These are phyloP conservation scores for Lyophyllum semitale DNA, from an alignment of 768 basidiomycete species.

Conservation along the genomic window DNA sequence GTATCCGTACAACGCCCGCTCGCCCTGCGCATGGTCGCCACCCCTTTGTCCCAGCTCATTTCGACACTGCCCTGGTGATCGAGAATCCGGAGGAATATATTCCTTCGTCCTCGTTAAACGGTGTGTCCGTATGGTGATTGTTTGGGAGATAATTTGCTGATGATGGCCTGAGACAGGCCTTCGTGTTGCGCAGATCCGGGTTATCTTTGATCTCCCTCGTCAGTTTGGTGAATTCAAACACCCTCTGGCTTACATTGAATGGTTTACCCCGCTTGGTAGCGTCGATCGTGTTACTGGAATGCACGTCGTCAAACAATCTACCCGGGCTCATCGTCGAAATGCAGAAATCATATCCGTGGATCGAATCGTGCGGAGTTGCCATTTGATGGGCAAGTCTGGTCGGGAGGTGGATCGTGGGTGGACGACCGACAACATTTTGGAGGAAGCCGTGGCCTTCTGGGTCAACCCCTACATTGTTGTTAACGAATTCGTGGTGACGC, in stretches of 20 bases:
- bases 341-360: neutral
- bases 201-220: conserved; percentile 16
- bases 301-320: neutral
- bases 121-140: neutral
- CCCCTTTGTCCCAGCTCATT: neutral
- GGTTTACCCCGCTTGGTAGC: conserved; percentile 23
- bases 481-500: neutral
- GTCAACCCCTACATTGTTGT: neutral
- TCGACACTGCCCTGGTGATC: conserved; percentile 12
- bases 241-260: conserved; percentile 25
- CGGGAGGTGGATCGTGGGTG: neutral
- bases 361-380: neutral
- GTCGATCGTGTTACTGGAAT: conserved; percentile 10
- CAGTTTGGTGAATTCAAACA: conserved; percentile 10
- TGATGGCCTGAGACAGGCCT: conserved; percentile 11
- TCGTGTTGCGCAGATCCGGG: conserved; percentile 20
- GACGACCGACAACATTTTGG: conserved; percentile 1
- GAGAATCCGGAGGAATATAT: conserved; percentile 5
- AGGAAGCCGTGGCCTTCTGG: conserved; percentile 2
- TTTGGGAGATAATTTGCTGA: neutral
- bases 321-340: neutral
- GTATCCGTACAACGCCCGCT: conserved; percentile 2
- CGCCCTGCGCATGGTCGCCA: neutral
- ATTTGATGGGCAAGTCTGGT: conserved; percentile 1
- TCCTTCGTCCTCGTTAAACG: neutral